Conservation (phyloP, 345 rosid genomes). For the Limnanthes douglasii region DNA sequence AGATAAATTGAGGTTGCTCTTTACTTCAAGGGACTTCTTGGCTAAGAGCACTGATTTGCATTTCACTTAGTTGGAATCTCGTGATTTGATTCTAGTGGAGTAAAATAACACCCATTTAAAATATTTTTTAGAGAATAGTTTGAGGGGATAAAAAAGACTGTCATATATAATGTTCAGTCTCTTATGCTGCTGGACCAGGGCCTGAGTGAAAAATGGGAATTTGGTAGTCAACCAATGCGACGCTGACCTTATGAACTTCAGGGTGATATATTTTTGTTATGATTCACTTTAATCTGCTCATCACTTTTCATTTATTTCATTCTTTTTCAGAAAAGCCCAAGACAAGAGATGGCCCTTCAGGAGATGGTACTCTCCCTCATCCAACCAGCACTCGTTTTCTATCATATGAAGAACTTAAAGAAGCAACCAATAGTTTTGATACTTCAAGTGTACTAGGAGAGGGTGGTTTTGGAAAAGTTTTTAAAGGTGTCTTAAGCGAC, state of each 20-base stretch:
- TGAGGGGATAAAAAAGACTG: no score
- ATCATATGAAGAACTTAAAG: slow-evolving; percentile 88
- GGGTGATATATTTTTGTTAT: background rate
- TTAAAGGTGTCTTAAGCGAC: slow-evolving; percentile 91
- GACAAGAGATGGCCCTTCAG: slow-evolving; percentile 27
- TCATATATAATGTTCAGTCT: background rate
- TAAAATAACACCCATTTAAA: no score
- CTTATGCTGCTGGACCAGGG: background rate
- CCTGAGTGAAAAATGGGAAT: background rate
- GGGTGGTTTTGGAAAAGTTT: slow-evolving; percentile 98
- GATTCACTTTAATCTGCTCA: background rate
- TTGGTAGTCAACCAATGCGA: background rate
- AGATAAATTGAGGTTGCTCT: no score
- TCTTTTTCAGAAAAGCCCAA: slow-evolving; percentile 44
- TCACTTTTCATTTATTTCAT: background rate
- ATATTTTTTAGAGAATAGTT: no score
- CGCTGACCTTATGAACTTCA: background rate
- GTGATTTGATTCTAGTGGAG: no score
- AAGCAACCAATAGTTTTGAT: slow-evolving; percentile 88
- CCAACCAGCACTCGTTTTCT: slow-evolving; percentile 83
- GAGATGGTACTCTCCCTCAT: slow-evolving; percentile 57
- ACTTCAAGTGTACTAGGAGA: slow-evolving; percentile 81
- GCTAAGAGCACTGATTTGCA: no score
- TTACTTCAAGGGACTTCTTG: no score
- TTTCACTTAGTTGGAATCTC: no score